A percentile compares a stretch with the other conserved stretches of the same genome.
Conservation (phyloP, 345 rosid genomes). For the Eucalyptus cladocalyx region DNA sequence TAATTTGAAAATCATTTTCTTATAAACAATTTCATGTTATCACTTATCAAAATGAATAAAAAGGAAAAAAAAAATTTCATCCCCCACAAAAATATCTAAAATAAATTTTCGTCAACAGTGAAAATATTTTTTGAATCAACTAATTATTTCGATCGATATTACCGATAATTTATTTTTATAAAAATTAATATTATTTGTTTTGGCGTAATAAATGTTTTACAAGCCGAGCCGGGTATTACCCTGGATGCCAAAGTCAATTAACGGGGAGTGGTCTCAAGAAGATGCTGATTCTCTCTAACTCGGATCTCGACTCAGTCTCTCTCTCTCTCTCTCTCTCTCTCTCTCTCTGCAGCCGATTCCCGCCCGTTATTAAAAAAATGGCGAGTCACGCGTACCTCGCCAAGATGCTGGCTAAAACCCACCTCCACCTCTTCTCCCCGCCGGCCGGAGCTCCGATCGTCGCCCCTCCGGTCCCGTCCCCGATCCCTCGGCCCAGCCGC, state of each 20-base stretch:
- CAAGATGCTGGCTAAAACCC: constrained; percentile 6
- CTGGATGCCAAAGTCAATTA: no score
- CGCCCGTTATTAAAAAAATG: not conserved
- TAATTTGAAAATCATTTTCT: no score
- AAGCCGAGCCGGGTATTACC: not conserved
- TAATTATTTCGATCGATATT: no score
- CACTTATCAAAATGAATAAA: no score
- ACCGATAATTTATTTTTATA: no score
- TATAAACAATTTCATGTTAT: no score
- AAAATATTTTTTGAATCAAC: no score
- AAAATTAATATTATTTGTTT: fast-evolving
- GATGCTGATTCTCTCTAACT: not conserved
- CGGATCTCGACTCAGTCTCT: not conserved
- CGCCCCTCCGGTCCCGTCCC: not conserved
- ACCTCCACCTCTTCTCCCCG: not conserved
- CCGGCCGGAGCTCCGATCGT: not conserved
- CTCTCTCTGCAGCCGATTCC: not conserved
- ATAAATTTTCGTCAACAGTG: no score
- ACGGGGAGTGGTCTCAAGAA: not conserved
- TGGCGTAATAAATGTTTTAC: not conserved
- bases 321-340: not conserved
- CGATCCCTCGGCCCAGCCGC: not conserved
- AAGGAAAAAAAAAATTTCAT: no score
- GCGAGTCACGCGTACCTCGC: not conserved
- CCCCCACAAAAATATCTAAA: no score